Conservation (phyloP, 2,329 filamentous ascomycete genomes). For the Clonostachys byssicola region DNA sequence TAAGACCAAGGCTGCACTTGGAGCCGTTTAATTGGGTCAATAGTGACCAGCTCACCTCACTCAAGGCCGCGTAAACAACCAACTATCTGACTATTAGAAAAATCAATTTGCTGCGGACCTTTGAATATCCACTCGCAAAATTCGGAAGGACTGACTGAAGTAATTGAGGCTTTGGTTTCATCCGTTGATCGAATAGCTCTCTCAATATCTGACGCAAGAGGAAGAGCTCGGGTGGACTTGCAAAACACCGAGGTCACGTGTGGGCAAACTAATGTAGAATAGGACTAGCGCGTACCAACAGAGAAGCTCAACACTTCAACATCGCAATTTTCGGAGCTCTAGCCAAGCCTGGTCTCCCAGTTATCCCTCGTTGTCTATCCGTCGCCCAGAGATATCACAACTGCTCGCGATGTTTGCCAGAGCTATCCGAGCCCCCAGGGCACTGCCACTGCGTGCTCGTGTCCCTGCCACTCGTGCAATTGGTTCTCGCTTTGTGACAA, state of each 20-base stretch:
- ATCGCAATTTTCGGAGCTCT: constrained; percentile 38
- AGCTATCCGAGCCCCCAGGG: constrained; percentile 49
- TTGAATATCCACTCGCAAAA: too few species aligned
- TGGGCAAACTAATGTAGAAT: constrained; percentile 10
- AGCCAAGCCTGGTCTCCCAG: constrained; percentile 22
- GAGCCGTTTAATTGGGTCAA: too few species aligned
- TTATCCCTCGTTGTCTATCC: constrained; percentile 19
- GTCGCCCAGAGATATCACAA: constrained; percentile 24
- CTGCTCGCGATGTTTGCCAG: constrained; percentile 62
- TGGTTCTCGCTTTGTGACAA: constrained; percentile 78
- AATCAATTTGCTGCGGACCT: too few species aligned
- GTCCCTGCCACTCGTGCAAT: constrained; percentile 36
- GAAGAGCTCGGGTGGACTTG: too few species aligned
- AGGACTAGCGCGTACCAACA: constrained; percentile 29
- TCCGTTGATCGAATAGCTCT: neutral
- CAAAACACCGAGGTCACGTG: constrained; percentile 14
- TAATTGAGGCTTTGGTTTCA: too few species aligned
- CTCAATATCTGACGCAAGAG: too few species aligned
- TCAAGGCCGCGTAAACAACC: too few species aligned
- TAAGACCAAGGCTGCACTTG: too few species aligned
- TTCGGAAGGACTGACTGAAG: too few species aligned
- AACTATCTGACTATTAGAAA: too few species aligned
- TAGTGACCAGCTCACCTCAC: too few species aligned
- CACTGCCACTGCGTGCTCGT: constrained; percentile 46
- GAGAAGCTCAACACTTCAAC: constrained; percentile 33